Evolutionary conservation across 2,329 filamentous ascomycete genomes (phyloP).

Genomic region (Claviceps digitariae): DNA sequence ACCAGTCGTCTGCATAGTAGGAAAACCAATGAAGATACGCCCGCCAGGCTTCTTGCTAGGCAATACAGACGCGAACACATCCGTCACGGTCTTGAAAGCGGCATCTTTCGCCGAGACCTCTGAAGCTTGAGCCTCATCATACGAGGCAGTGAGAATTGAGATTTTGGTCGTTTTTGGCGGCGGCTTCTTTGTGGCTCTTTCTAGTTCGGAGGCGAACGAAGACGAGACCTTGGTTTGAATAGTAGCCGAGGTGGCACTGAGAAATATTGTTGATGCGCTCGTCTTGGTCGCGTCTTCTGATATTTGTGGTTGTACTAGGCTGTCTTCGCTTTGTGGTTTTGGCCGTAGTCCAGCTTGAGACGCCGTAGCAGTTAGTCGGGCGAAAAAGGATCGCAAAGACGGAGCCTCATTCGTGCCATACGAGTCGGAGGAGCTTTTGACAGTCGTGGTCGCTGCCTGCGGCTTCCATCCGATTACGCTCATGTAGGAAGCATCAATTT

Average conservation of each 20-base stretch:
- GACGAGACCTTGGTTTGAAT: conserved; percentile 63
- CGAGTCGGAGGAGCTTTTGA: conserved; percentile 30
- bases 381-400: conserved; percentile 68
- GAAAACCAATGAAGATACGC: conserved; percentile 92
- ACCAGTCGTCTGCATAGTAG: conserved; percentile 92
- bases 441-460: conserved; percentile 22
- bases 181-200: conserved; percentile 93
- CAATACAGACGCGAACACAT: conserved; percentile 82
- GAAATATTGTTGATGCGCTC: conserved; percentile 69
- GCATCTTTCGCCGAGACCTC: conserved; percentile 32
- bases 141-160: conserved; percentile 80
- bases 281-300: conserved; percentile 57
- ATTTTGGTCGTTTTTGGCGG: conserved; percentile 79
- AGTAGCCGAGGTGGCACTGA: conserved; percentile 74
- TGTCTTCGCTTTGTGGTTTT: conserved; percentile 50
- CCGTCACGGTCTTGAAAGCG: conserved; percentile 43
- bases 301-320: conserved; percentile 45
- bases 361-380: conserved; percentile 49
- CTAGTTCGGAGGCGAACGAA: conserved; percentile 70
- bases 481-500: conserved; percentile 87
- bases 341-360: conserved; percentile 36
- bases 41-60: conserved; percentile 72
- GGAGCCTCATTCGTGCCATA: conserved; percentile 38
- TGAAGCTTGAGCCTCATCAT: conserved; percentile 63
- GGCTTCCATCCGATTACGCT: conserved; percentile 77